These are phyloP conservation scores for Apophysomyces ossiformis DNA, from an alignment of 371 early-diverging fungal genomes.

Conservation along the genomic window DNA sequence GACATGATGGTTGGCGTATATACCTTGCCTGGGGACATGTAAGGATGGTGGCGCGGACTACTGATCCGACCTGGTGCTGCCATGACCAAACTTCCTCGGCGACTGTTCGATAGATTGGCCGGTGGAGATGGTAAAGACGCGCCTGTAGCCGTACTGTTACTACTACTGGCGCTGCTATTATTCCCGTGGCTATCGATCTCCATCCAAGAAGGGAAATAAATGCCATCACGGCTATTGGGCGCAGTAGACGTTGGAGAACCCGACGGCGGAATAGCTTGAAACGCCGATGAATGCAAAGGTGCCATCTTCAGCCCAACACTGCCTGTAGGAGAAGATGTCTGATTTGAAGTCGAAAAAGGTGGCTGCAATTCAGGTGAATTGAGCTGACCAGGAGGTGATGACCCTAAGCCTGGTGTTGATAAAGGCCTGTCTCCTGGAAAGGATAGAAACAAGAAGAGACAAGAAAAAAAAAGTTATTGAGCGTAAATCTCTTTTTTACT, in stretches of 20 bases:
- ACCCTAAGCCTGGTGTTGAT: background rate
- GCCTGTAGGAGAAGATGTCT: background rate
- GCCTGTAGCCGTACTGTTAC: background rate
- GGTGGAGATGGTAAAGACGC: constrained; percentile 2
- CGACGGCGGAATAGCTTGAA: constrained; percentile 3
- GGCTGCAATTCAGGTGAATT: constrained; percentile 3
- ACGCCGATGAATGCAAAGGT: constrained; percentile 9
- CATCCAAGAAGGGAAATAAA: background rate
- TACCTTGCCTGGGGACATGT: constrained; percentile 6
- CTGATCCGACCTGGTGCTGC: background rate
- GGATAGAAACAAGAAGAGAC: too few relatives aligned
- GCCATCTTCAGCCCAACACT: background rate
- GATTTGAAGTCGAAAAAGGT: constrained; percentile 1
- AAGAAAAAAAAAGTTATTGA: too few relatives aligned
- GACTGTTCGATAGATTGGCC: constrained; percentile 3
- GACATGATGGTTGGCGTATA: constrained; percentile 6
- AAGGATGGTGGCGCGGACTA: constrained; percentile 1
- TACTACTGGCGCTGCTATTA: background rate
- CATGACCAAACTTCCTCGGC: background rate
- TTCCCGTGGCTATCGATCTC: background rate
- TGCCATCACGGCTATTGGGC: background rate
- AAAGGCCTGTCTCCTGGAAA: background rate
- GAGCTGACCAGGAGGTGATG: constrained; percentile 5
- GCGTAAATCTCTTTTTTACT: background rate
- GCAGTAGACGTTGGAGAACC: constrained; percentile 1